Percentiles rank a stretch among this genome's conserved stretches.
These are phyloP conservation scores for Syzygium malaccense DNA, from an alignment of 441 rosid species.

Conservation along the genomic window DNA sequence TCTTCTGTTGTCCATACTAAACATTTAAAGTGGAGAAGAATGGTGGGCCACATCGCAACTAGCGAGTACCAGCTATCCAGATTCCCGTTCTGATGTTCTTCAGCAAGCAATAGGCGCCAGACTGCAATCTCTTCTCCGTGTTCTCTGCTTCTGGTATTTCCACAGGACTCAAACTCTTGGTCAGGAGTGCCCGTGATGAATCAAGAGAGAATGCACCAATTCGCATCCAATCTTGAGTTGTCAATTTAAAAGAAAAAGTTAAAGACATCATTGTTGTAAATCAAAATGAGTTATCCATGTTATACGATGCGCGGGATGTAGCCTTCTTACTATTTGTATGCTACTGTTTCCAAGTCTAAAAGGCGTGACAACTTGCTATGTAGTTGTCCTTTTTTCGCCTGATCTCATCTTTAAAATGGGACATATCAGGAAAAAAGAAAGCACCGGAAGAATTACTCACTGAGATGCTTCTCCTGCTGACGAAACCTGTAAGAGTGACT, in stretches of 20 bases:
- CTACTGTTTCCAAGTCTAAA: neutral
- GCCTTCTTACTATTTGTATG: neutral
- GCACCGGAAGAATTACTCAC: constrained; percentile 22
- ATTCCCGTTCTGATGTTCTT: constrained; percentile 72
- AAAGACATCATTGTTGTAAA: neutral
- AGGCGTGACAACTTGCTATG: neutral
- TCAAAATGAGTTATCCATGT: neutral
- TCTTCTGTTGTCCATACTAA: neutral
- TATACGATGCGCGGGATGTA: neutral
- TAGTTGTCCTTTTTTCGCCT: neutral
- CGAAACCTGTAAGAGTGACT: constrained; percentile 75
- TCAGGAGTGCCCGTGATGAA: constrained; percentile 52
- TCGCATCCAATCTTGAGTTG: constrained; percentile 78
- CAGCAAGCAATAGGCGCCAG: constrained; percentile 44
- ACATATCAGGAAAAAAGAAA: neutral
- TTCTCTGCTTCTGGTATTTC: constrained; percentile 33
- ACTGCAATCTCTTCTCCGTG: constrained; percentile 33
- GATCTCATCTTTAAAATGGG: neutral
- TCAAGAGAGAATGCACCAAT: constrained; percentile 81
- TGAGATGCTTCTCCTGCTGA: constrained; percentile 74
- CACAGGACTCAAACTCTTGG: constrained; percentile 43
- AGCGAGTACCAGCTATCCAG: constrained; percentile 82
- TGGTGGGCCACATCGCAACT: neutral
- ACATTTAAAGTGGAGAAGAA: neutral
- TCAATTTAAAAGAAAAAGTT: neutral